These are phyloP conservation scores for Pythium folliculosum DNA, from an alignment of 352 stramenopile genomes.

Conservation along the genomic window DNA sequence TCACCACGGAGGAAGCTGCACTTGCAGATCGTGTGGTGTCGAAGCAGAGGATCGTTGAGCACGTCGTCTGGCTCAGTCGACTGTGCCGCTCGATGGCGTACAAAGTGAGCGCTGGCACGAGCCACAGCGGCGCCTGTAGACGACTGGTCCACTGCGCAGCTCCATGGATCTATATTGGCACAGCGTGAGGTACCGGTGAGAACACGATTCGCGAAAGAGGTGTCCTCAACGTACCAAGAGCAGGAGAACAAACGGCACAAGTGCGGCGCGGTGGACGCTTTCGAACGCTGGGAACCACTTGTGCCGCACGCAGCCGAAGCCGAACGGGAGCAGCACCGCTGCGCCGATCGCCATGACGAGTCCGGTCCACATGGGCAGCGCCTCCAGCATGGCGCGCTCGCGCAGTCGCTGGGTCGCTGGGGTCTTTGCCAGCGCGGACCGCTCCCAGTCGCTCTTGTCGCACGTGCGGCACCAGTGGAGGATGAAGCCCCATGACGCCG, in stretches of 20 bases:
- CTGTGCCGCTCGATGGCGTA: conserved; percentile 36
- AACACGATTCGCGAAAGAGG: background rate
- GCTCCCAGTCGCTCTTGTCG: conserved; percentile 22
- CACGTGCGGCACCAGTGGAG: conserved; percentile 23
- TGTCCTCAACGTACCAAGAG: conserved; percentile 29
- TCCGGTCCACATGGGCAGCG: conserved; percentile 48
- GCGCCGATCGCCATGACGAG: conserved; percentile 36
- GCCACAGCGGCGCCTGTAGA: conserved; percentile 39
- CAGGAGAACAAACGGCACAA: conserved; percentile 36
- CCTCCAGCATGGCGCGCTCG: conserved; percentile 1
- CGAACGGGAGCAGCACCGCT: conserved; percentile 32
- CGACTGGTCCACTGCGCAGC: conserved; percentile 34
- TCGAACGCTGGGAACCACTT: conserved; percentile 36
- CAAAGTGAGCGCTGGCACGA: conserved; percentile 29
- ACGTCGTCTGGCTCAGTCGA: conserved; percentile 18
- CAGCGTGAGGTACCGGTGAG: background rate
- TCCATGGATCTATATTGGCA: conserved; percentile 41
- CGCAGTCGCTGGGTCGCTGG: background rate
- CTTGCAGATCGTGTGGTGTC: background rate
- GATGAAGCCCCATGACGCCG: conserved; percentile 38
- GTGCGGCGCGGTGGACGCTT: conserved; percentile 30
- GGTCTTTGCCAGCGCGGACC: conserved; percentile 26
- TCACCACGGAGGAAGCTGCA: background rate
- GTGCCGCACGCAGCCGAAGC: conserved; percentile 21
- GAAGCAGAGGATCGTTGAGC: conserved; percentile 27